Evolutionary conservation across 441 rosid genomes (phyloP), one percentile per base, ranked within the genome.

Genomic region (Adansonia gregorii): DNA sequence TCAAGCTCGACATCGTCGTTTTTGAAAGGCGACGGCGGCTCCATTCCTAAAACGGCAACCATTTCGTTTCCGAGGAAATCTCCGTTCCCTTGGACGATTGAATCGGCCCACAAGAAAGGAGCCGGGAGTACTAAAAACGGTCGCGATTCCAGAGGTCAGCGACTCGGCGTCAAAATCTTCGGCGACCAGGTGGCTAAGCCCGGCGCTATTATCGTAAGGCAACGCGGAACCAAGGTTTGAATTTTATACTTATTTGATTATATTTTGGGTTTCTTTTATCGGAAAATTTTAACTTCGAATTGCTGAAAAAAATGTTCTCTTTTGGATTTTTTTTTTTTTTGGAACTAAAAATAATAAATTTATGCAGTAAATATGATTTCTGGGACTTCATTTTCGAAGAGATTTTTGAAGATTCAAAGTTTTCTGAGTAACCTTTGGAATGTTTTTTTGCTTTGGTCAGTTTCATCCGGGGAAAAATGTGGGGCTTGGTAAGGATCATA

Each of bases 91-190:
- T 69, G 89, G 72, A 90, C 92, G 1, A 91, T 95, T 39, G 89
- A 94, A 76, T 88, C 91, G 78, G 99, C 99, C 20, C 99, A 95
- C 85, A 95, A 95, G 87, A 95, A 95, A 82, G 98, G 99, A 75
- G 98, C 97, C 8, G 99, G 98, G 1, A 95, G 99, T 65, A 95
- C 98, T 10, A 95, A 95, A 88, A 95, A 94, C 67, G 98, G 97
- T 78, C 98, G 98, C 71, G 99, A 95, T 80, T 94, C 98, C 52
- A 83, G 27, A 8, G 99, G 98, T 6, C 88, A 94, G 52, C 83
- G 97, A 58, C 98, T 94, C 48, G 98, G 97, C 22, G 97, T 95
- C 79, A 95, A 95, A 85, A 91, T 95, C 67, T 95, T 22, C 69
- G 97, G 97, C 46, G 92, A 95, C 82, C 98, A 95, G 81, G 87